A percentile compares a stretch with the other conserved stretches of the same genome.
phyloP scores from a whole-genome alignment of 768 basidiomycete species.

The Naematelia encephala region DNA sequence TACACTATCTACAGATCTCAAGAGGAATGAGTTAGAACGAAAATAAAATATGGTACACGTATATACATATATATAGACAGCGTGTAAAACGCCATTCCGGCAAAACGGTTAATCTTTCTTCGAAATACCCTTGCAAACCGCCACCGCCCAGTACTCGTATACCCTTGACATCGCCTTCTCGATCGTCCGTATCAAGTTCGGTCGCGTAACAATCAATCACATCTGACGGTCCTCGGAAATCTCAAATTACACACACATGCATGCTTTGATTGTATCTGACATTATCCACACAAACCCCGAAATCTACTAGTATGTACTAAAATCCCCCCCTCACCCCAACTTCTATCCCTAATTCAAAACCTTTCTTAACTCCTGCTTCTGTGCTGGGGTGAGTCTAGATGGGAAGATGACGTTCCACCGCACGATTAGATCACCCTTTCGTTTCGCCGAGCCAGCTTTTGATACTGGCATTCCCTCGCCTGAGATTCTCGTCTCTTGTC shows the following conservation, averaged over 20 bases:
- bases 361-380: conserved; percentile 76
- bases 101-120: too few species aligned
- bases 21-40: too few species aligned
- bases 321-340: too few species aligned
- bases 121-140: too few species aligned
- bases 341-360: conserved; percentile 49
- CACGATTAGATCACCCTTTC: conserved; percentile 79
- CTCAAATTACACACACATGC: background rate
- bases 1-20: too few species aligned
- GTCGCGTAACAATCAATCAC: conserved; percentile 52
- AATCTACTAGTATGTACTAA: background rate
- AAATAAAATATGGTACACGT: too few species aligned
- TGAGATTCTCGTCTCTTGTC: conserved; percentile 64
- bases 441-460: conserved; percentile 66
- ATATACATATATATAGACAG: background rate
- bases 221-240: background rate
- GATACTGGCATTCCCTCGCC: conserved; percentile 72
- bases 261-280: background rate
- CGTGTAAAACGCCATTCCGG: background rate
- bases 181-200: too few species aligned
- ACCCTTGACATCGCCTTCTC: background rate
- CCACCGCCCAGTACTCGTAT: too few species aligned
- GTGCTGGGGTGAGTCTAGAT: conserved; percentile 64
- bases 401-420: conserved; percentile 82
- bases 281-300: background rate